phyloP scores from a whole-genome alignment of 2,329 filamentous ascomycete species.

The Cephalotrichum gorgonifer region DNA sequence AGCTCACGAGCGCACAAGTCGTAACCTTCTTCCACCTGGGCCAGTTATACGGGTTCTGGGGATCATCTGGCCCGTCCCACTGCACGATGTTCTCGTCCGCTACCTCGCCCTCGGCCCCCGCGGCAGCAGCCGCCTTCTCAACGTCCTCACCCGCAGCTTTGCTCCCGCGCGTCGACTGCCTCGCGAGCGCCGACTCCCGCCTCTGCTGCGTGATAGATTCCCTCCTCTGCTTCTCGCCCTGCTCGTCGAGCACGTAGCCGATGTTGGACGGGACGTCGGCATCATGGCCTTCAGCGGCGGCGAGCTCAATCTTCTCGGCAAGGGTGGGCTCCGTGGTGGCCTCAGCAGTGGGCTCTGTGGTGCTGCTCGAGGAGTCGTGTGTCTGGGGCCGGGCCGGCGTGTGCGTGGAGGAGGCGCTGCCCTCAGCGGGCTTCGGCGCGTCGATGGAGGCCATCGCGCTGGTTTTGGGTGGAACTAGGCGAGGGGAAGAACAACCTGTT shows the following conservation, averaged over 20 bases:
- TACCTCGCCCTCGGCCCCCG: background rate
- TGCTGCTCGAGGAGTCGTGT: background rate
- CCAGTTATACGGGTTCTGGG: conserved; percentile 61
- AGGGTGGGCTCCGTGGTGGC: conserved; percentile 1
- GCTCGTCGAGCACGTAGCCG: conserved; percentile 2
- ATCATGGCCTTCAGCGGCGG: conserved; percentile 2
- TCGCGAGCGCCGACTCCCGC: background rate
- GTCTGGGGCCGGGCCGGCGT: background rate
- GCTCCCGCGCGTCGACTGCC: background rate
- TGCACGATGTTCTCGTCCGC: conserved; percentile 32
- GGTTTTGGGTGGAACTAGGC: background rate
- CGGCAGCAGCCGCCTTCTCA: background rate
- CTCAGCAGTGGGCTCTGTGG: conserved; percentile 1
- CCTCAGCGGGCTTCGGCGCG: background rate
- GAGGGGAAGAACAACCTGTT: too few species aligned
- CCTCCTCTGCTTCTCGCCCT: conserved; percentile 1
- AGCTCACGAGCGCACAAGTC: conserved; percentile 16
- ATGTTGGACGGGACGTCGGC: conserved; percentile 4
- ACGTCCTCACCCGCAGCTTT: background rate
- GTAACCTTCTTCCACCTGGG: conserved; percentile 31
- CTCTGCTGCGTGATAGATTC: background rate
- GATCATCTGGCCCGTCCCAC: conserved; percentile 48
- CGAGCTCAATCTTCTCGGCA: conserved; percentile 2
- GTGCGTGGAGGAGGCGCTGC: background rate
- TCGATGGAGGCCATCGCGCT: background rate